These are phyloP conservation scores for Trapa incisa DNA, from an alignment of 345 rosid genomes.

Conservation along the genomic window DNA sequence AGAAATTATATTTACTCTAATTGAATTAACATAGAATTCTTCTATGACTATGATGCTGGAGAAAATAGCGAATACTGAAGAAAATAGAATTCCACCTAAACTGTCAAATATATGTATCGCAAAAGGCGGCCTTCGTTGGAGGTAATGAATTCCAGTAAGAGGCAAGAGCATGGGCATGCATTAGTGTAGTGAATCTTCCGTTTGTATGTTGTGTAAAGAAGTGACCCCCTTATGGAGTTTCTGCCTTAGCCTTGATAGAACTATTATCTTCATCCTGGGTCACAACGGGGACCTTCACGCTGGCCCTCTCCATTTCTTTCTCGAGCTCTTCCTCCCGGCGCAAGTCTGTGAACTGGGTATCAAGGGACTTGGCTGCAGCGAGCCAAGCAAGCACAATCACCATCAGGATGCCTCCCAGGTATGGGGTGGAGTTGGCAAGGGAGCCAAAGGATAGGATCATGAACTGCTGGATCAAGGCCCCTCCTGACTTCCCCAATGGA, in stretches of 20 bases:
- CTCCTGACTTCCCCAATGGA: conserved; percentile 89
- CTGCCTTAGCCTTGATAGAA: conserved; percentile 10
- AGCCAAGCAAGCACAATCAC: conserved; percentile 79
- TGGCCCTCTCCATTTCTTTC: conserved; percentile 87
- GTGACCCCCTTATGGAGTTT: background rate
- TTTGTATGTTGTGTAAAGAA: background rate
- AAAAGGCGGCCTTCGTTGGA: background rate
- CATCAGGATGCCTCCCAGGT: conserved; percentile 71
- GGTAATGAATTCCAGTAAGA: background rate
- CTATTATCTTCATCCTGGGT: conserved; percentile 42
- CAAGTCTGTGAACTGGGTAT: conserved; percentile 58
- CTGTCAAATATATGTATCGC: background rate
- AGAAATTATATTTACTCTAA: too few species aligned
- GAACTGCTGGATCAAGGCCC: conserved; percentile 93
- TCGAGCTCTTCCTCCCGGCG: conserved; percentile 89
- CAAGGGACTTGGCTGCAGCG: conserved; percentile 80
- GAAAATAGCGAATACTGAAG: too few species aligned
- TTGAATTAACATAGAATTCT: too few species aligned
- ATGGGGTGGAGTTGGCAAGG: conserved; percentile 86
- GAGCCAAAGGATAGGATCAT: conserved; percentile 95
- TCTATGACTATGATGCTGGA: too few species aligned
- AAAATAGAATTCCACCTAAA: too few species aligned
- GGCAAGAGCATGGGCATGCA: background rate
- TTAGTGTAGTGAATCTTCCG: background rate
- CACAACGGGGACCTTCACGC: conserved; percentile 68